phyloP scores from a whole-genome alignment of 2,329 filamentous ascomycete species.

The Trichoderma asperellum region DNA sequence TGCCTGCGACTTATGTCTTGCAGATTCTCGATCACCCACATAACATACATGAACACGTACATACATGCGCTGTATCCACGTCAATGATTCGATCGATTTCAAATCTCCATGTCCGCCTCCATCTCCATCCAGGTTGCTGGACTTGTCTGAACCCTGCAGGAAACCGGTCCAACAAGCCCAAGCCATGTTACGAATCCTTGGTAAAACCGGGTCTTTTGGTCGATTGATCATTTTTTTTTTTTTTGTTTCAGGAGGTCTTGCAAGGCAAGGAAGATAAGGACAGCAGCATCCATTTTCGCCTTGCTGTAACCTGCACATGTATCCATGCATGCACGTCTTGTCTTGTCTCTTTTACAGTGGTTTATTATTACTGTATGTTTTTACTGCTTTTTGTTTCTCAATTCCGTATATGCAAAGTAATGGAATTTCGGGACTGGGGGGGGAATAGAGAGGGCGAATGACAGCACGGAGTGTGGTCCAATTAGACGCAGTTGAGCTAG shows the following conservation, averaged over 20 bases:
- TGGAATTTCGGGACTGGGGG: no score
- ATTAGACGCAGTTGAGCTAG: background rate
- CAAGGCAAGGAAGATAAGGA: background rate
- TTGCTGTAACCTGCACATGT: background rate
- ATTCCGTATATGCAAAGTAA: background rate
- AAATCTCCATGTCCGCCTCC: slow-evolving; percentile 10
- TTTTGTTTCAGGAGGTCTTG: background rate
- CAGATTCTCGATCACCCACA: slow-evolving; percentile 3
- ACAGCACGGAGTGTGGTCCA: background rate
- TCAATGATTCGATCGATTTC: slow-evolving; percentile 19
- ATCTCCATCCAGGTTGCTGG: background rate
- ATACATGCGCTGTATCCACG: background rate
- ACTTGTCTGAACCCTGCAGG: slow-evolving; percentile 1
- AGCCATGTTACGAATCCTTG: background rate
- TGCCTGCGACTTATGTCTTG: slow-evolving; percentile 2
- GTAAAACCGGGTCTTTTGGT: background rate
- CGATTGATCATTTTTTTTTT: background rate
- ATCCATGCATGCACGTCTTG: background rate
- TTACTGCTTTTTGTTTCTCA: background rate
- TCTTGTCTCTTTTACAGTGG: background rate
- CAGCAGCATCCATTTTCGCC: background rate
- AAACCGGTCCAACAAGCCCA: background rate
- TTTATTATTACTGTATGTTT: background rate
- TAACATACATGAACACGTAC: slow-evolving; percentile 1
- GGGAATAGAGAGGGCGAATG: no score